Evolutionary conservation across 192 early-diverging fungal species (phyloP).

Genomic region (Pilobolus umbonatus): DNA sequence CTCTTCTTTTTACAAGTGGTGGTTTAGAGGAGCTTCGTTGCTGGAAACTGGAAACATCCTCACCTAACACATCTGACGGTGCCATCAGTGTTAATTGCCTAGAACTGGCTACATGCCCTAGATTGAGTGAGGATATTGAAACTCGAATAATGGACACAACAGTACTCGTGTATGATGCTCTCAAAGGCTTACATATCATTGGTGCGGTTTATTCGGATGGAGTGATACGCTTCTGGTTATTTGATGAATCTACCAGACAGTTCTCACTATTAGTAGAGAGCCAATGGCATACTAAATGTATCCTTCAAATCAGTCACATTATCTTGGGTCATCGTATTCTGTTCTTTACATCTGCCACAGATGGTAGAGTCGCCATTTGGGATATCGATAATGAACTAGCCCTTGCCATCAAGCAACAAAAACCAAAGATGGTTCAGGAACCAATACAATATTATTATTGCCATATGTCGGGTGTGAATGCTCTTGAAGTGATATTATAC

Average conservation of each 20-base stretch:
- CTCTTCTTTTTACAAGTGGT: constrained; percentile 58
- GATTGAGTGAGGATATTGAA: constrained; percentile 45
- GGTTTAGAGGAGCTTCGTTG: constrained; percentile 59
- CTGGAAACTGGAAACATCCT: constrained; percentile 48
- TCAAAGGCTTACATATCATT: constrained; percentile 43
- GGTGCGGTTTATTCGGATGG: constrained; percentile 75
- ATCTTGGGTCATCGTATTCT: constrained; percentile 37
- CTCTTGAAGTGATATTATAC: constrained; percentile 39
- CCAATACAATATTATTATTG: constrained; percentile 32
- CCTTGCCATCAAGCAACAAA: constrained; percentile 6
- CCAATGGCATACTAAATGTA: constrained; percentile 57
- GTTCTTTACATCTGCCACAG: constrained; percentile 52
- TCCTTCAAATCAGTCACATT: constrained; percentile 50
- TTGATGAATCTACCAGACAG: constrained; percentile 42
- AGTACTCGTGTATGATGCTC: constrained; percentile 30
- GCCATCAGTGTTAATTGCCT: constrained; percentile 38
- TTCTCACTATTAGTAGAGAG: constrained; percentile 49
- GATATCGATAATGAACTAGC: constrained; percentile 33
- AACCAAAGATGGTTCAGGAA: constrained; percentile 6
- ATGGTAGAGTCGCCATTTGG: constrained; percentile 51
- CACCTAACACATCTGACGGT: constrained; percentile 10
- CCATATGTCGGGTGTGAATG: constrained; percentile 72
- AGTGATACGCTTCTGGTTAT: constrained; percentile 56
- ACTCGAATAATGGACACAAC: constrained; percentile 76
- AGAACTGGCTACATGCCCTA: constrained; percentile 41